These are phyloP conservation scores for Trypanosoma platydactyli DNA, from an alignment of 208 protist species.

Conservation along the genomic window DNA sequence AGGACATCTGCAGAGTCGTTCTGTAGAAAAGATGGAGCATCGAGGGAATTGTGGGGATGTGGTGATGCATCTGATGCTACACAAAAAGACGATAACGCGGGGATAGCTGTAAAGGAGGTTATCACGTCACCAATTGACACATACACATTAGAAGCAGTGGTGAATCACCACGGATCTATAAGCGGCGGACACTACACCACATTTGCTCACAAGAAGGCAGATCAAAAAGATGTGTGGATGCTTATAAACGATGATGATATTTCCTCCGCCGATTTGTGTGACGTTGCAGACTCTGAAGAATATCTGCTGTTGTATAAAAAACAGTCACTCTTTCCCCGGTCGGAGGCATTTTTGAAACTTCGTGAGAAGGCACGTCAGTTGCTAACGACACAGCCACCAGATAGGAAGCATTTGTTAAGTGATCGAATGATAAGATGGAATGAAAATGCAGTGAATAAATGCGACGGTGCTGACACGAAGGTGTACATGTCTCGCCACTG, in stretches of 20 bases:
- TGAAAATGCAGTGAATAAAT: not conserved
- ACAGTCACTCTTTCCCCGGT: constrained; percentile 50
- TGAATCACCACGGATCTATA: constrained; percentile 85
- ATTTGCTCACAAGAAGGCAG: constrained; percentile 61
- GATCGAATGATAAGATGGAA: not conserved
- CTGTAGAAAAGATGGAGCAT: constrained; percentile 1
- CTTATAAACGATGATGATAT: constrained; percentile 80
- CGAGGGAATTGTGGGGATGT: not conserved
- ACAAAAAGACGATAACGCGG: too few relatives aligned
- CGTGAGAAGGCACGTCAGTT: constrained; percentile 59
- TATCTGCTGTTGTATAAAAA: constrained; percentile 88
- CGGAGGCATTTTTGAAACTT: constrained; percentile 38
- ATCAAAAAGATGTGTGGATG: constrained; percentile 55
- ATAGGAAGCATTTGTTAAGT: not conserved
- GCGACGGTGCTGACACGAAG: not conserved
- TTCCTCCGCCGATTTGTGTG: constrained; percentile 24
- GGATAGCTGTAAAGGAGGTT: too few relatives aligned
- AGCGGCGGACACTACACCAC: constrained; percentile 87
- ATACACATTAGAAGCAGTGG: constrained; percentile 80
- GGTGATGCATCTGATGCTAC: not conserved
- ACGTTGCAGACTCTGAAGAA: constrained; percentile 75
- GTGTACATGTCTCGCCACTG: constrained; percentile 85
- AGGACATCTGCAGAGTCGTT: too few relatives aligned
- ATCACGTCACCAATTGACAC: constrained; percentile 41
- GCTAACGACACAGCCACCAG: not conserved